These are phyloP conservation scores for Blyttiomyces sp. DNA, from an alignment of 371 early-diverging fungal species.

Conservation along the genomic window DNA sequence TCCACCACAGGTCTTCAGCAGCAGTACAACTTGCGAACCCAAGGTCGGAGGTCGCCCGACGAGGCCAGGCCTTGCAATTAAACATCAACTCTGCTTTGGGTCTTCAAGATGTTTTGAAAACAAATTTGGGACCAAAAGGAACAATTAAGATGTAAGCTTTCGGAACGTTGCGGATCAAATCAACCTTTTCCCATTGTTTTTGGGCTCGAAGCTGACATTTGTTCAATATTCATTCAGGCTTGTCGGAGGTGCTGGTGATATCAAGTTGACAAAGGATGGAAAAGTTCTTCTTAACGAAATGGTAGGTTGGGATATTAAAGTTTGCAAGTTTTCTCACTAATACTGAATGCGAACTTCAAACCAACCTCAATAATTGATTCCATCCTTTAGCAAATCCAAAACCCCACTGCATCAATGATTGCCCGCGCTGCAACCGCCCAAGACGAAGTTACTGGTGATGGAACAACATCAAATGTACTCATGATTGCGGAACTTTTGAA, in stretches of 20 bases:
- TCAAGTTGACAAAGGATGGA: conserved; percentile 97
- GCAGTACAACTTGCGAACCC: conserved; percentile 95
- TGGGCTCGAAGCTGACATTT: not conserved
- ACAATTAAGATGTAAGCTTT: conserved; percentile 95
- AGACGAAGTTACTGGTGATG: conserved; percentile 99
- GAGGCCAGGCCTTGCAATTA: conserved; percentile 97
- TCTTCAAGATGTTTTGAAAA: conserved; percentile 90
- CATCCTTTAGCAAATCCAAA: conserved; percentile 92
- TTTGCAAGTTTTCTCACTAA: not conserved
- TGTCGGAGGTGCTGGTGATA: conserved; percentile 94
- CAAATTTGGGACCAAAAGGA: conserved; percentile 98
- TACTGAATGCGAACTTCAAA: not conserved
- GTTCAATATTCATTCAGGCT: conserved; percentile 59
- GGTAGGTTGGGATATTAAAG: conserved; percentile 50
- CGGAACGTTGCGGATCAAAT: too few species aligned
- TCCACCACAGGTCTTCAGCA: conserved; percentile 45
- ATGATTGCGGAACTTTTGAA: conserved; percentile 96
- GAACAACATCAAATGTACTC: conserved; percentile 96
- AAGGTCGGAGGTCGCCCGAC: conserved; percentile 95
- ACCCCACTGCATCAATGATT: conserved; percentile 99
- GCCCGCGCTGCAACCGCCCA: conserved; percentile 98
- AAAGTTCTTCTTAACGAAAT: conserved; percentile 97
- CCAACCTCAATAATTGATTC: not conserved
- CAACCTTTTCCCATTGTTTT: not conserved
- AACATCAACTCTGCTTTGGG: conserved; percentile 97